These are phyloP conservation scores for Emergomyces pasteurianus DNA, from an alignment of 2,329 filamentous ascomycete species.

Conservation along the genomic window DNA sequence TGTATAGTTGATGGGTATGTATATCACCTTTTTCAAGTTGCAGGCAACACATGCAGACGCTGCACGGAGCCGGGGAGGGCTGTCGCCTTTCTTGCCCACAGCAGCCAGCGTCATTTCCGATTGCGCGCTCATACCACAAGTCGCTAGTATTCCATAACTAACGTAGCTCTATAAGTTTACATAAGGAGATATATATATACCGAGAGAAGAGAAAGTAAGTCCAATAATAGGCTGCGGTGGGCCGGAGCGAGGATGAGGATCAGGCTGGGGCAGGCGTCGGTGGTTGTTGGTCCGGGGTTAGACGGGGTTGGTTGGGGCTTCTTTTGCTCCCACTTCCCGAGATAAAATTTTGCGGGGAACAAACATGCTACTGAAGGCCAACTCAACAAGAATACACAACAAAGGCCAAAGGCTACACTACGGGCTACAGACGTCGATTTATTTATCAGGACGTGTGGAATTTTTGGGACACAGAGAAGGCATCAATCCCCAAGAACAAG, in stretches of 20 bases:
- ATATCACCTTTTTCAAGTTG: conserved; percentile 21
- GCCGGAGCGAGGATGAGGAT: neutral
- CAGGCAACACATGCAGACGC: conserved; percentile 20
- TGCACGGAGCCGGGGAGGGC: conserved; percentile 17
- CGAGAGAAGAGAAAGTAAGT: neutral
- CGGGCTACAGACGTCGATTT: no score
- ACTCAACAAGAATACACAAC: no score
- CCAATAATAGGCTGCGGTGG: neutral
- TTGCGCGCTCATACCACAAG: conserved; percentile 1
- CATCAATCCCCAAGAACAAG: neutral
- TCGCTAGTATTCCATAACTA: neutral
- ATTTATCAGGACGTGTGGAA: no score
- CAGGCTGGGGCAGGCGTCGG: neutral
- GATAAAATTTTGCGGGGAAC: neutral
- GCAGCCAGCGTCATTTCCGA: conserved; percentile 2
- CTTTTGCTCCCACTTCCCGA: no score
- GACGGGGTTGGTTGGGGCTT: neutral
- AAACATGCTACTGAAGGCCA: no score
- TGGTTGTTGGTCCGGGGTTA: neutral
- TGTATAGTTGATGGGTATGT: neutral
- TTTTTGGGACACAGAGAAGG: neutral
- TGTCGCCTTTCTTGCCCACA: conserved; percentile 6
- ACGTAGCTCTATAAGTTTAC: neutral
- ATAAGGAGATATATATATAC: neutral
- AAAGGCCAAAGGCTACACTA: no score